phyloP scores from a whole-genome alignment of 176 grass and related monocot species.

The Calamus simplicifolius region DNA sequence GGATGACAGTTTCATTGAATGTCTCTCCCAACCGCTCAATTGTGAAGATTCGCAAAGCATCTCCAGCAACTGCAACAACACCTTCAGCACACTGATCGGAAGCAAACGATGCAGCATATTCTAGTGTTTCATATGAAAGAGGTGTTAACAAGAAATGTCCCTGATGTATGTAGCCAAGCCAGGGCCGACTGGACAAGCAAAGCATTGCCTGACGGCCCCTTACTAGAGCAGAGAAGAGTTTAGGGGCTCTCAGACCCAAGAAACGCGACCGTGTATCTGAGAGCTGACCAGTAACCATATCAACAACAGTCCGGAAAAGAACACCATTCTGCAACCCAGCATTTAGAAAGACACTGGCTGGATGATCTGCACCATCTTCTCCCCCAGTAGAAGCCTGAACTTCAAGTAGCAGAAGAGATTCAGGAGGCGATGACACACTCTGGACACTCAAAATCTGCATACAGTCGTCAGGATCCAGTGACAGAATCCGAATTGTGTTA shows the following conservation, averaged over 20 bases:
- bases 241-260: slow-evolving; percentile 83
- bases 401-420: slow-evolving; percentile 86
- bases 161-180: slow-evolving; percentile 97
- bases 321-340: slow-evolving; percentile 98
- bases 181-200: slow-evolving; percentile 90
- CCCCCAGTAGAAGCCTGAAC: slow-evolving; percentile 81
- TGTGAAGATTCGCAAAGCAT: slow-evolving; percentile 87
- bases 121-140: slow-evolving; percentile 84
- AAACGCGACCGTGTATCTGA: slow-evolving; percentile 86
- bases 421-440: slow-evolving; percentile 79
- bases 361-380: slow-evolving; percentile 93
- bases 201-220: slow-evolving; percentile 91
- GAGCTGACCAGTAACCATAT: slow-evolving; percentile 94
- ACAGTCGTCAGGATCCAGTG: slow-evolving; percentile 84
- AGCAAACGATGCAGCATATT: slow-evolving; percentile 92
- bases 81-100: slow-evolving; percentile 98
- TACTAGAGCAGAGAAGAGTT: slow-evolving; percentile 73
- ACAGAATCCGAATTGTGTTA: slow-evolving; percentile 89
- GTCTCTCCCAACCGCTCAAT: slow-evolving; percentile 86
- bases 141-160: slow-evolving; percentile 95
- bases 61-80: slow-evolving; percentile 91
- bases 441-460: slow-evolving; percentile 86
- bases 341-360: slow-evolving; percentile 91
- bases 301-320: slow-evolving; percentile 93
- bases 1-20: slow-evolving; percentile 91